Base-by-base conservation (phyloP, 2,329 filamentous ascomycete genomes). In the Aspergillus tubingensis region DNA sequence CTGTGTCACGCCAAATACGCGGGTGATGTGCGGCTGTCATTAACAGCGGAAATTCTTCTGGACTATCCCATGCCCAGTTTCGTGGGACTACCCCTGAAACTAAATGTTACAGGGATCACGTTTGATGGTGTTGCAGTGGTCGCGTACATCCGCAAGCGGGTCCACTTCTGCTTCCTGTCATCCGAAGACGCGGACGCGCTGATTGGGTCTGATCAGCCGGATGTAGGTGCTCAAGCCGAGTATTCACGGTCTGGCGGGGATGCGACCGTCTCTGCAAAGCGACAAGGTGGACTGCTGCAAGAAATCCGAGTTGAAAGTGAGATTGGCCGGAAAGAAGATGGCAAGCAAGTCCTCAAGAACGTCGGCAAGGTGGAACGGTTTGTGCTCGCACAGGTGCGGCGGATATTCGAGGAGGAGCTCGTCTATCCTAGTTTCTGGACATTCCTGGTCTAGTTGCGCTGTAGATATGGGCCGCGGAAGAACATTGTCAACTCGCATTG, bases 21-120 rank as follows among this genome's bases (percentile, higher is more conserved):
- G 2, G 95, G 95, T 32, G 90, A 97, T 71, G 85, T 99, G 60
- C 88, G 88, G 66, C 85, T 99, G 59, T 91, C 92, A 62, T 82
- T 99, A 53, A 98, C 95, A 23, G 93, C 95, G 0, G 93, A 98
- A 77, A 96, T 99, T 44, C 82, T 98, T 32, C 87, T 99, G 36
- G 95, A 99, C 77, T 99, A 99, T 74, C 95, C 95, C 0, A 98
- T 98, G 91, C 93, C 93, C 43, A 96, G 91, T 79, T 99, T 99
- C 71, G 94, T 98, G 2, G 92, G 93, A 11, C 94, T 99, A 62
- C 95, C 95, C 1, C 84, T 99, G 50, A 94, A 95, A 75, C 83
- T 99, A 25, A 96, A 94, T 74, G 96, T 99, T 67, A 98, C 95
- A 0, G 95, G 95, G 0, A 79, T 99, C 62, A 92, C 91, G 0